Percentiles rank a stretch among this genome's conserved stretches.
phyloP scores from a whole-genome alignment of 83 land plant genomes.

The Picea abies region DNA sequence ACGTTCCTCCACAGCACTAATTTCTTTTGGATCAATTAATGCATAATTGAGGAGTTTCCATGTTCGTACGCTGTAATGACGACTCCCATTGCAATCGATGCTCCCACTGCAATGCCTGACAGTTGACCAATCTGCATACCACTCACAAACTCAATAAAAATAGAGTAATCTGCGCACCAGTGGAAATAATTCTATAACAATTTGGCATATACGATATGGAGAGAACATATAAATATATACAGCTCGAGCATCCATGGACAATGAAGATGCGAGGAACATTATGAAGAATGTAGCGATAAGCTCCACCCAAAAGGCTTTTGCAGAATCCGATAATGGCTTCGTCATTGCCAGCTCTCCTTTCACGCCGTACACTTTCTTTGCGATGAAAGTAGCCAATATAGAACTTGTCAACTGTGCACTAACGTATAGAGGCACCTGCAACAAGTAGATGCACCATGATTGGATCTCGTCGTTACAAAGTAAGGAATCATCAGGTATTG shows the following conservation, averaged over 20 bases:
- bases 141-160: no score
- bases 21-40: background rate
- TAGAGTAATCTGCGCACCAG: no score
- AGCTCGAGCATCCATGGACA: slow-evolving; percentile 20
- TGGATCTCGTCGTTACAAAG: background rate
- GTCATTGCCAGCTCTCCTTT: slow-evolving; percentile 33
- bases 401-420: slow-evolving; percentile 28
- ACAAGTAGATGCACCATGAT: background rate
- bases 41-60: background rate
- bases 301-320: slow-evolving; percentile 45
- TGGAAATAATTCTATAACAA: no score
- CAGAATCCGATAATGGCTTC: slow-evolving; percentile 24
- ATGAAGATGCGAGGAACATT: slow-evolving; percentile 42
- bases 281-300: slow-evolving; percentile 43
- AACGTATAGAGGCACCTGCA: slow-evolving; percentile 33
- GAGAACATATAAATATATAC: slow-evolving; percentile 19
- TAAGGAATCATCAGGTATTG: no score
- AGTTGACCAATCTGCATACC: slow-evolving; percentile 36
- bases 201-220: no score
- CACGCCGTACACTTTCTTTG: slow-evolving; percentile 27
- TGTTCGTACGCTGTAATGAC: slow-evolving; percentile 44
- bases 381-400: slow-evolving; percentile 21
- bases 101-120: slow-evolving; percentile 43
- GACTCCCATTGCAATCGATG: slow-evolving; percentile 41
- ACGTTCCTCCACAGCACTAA: no score